Evolutionary conservation across 371 early-diverging fungal genomes (phyloP).

Genomic region (Lichtheimia corymbifera): DNA sequence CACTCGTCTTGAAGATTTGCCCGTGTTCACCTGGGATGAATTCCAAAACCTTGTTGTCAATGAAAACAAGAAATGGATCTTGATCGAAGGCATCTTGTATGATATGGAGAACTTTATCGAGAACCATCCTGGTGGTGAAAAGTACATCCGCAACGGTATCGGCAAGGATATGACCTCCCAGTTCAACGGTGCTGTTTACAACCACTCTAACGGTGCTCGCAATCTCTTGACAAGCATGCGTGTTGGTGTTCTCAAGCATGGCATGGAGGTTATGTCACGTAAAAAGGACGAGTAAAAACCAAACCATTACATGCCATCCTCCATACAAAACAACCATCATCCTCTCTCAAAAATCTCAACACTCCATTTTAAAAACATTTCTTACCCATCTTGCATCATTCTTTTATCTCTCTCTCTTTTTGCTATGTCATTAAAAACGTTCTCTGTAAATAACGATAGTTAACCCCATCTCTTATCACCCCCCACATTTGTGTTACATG

Average conservation of each 20-base stretch:
- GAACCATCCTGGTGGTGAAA: conserved; percentile 91
- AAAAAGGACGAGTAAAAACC: conserved; percentile 1
- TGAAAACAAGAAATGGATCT: conserved; percentile 73
- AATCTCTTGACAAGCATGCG: conserved; percentile 77
- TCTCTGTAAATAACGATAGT: not conserved
- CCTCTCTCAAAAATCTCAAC: not conserved
- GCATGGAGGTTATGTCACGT: conserved; percentile 21
- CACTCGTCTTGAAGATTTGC: conserved; percentile 68
- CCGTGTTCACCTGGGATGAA: conserved; percentile 76
- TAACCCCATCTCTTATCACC: too few species aligned
- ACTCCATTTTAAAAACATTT: not conserved
- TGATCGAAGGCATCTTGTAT: conserved; percentile 88
- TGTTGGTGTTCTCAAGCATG: conserved; percentile 60
- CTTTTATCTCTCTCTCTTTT: not conserved
- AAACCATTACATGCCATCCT: not conserved
- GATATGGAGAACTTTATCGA: conserved; percentile 88
- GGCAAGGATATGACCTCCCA: conserved; percentile 87
- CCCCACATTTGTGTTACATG: too few species aligned
- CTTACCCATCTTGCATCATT: conserved; percentile 1
- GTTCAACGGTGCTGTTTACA: conserved; percentile 90
- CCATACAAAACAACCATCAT: not conserved
- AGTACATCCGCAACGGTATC: conserved; percentile 70
- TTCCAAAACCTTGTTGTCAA: conserved; percentile 63
- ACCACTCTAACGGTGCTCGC: conserved; percentile 82
- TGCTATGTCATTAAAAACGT: not conserved